These are phyloP conservation scores for Bocquillonia castaneifolia DNA, from an alignment of 441 rosid species.

Conservation along the genomic window DNA sequence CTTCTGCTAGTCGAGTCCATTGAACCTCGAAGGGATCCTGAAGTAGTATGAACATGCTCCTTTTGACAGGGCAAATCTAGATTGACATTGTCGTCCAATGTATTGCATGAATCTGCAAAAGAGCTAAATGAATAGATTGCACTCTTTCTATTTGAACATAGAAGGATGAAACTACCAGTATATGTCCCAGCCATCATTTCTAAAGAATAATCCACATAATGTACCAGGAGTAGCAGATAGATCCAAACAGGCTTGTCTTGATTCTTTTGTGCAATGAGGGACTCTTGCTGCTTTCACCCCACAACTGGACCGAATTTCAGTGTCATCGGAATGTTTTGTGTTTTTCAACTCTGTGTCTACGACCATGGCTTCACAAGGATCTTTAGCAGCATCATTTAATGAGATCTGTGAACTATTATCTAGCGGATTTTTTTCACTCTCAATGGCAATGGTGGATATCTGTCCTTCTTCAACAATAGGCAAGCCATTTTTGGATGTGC, in stretches of 20 bases:
- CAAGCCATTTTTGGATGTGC: slow-evolving; percentile 14
- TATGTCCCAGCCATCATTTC: slow-evolving; percentile 8
- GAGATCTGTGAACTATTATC: slow-evolving; percentile 14
- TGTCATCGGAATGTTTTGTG: slow-evolving; percentile 18
- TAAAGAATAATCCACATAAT: slow-evolving; percentile 15
- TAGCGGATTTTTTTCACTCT: slow-evolving; percentile 6
- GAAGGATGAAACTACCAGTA: not conserved
- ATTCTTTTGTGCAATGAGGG: slow-evolving; percentile 16
- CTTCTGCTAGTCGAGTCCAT: slow-evolving; percentile 28
- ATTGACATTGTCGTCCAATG: slow-evolving; percentile 20
- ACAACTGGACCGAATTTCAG: slow-evolving; percentile 19
- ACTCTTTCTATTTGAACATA: not conserved
- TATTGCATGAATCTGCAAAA: slow-evolving; percentile 27
- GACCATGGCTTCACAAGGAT: slow-evolving; percentile 11
- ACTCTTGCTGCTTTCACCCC: slow-evolving; percentile 16
- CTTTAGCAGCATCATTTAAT: slow-evolving; percentile 16
- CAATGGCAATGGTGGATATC: slow-evolving; percentile 11
- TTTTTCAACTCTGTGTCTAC: slow-evolving; percentile 16
- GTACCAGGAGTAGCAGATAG: slow-evolving; percentile 33
- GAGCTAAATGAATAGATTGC: not conserved
- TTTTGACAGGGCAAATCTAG: slow-evolving; percentile 21
- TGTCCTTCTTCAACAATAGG: slow-evolving; percentile 14
- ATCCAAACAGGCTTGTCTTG: slow-evolving; percentile 18
- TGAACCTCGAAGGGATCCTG: slow-evolving; percentile 23
- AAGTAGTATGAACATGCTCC: slow-evolving; percentile 18